Conservation (phyloP, 2,329 filamentous ascomycete species). For the Botryotinia calthae region DNA sequence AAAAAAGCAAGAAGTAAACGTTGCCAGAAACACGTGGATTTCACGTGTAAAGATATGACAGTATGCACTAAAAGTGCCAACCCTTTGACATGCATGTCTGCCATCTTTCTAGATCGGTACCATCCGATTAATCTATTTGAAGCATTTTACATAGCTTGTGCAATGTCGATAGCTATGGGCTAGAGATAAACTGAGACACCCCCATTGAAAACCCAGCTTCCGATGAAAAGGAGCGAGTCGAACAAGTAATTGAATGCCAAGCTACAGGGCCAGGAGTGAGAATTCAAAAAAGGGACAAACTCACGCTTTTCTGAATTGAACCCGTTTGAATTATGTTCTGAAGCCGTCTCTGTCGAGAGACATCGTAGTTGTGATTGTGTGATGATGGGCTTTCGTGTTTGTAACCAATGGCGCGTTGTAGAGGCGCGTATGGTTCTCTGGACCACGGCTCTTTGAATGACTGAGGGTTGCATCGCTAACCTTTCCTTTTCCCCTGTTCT, state of each 20-base stretch:
- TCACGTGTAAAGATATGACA: not conserved
- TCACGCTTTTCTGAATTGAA: not conserved
- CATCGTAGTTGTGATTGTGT: conserved; percentile 13
- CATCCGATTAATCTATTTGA: not conserved
- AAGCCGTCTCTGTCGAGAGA: not conserved
- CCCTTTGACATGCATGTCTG: not conserved
- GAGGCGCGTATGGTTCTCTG: conserved; percentile 4
- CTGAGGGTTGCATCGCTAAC: conserved; percentile 16
- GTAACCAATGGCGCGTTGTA: conserved; percentile 16
- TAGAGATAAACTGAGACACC: conserved; percentile 1
- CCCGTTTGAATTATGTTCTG: not conserved
- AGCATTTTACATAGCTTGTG: not conserved
- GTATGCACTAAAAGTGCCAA: not conserved
- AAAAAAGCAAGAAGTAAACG: not conserved
- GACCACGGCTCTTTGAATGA: not conserved
- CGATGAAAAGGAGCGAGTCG: conserved; percentile 2
- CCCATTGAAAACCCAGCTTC: conserved; percentile 2
- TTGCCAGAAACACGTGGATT: not conserved
- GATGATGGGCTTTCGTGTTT: conserved; percentile 8
- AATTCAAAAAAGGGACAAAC: not conserved
- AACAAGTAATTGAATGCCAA: not conserved
- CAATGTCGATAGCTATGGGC: not conserved
- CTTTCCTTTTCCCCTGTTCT: not conserved
- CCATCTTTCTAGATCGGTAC: not conserved
- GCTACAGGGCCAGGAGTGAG: not conserved